Conservation (phyloP, 2,329 filamentous ascomycete species). For the Lasiodiplodia citricola region DNA sequence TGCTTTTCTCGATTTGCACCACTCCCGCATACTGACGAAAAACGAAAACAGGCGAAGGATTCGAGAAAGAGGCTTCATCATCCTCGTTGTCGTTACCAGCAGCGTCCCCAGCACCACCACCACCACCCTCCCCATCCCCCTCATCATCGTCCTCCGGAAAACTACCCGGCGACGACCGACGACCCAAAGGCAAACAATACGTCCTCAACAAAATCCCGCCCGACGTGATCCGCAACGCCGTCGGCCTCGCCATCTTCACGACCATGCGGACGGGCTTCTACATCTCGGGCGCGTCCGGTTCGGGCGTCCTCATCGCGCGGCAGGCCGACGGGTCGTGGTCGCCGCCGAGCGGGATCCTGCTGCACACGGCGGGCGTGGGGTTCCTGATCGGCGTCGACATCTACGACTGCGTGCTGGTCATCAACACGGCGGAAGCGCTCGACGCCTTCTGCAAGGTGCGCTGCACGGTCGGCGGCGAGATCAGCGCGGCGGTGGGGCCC, state of each 20-base stretch:
- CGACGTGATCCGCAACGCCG: slow-evolving; percentile 82
- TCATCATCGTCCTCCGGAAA: too few species aligned
- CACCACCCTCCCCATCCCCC: slow-evolving; percentile 29
- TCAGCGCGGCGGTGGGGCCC: slow-evolving; percentile 77
- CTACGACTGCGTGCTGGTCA: slow-evolving; percentile 92
- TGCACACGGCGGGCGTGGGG: slow-evolving; percentile 86
- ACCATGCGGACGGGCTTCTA: slow-evolving; percentile 93
- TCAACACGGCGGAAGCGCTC: slow-evolving; percentile 83
- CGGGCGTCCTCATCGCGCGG: slow-evolving; percentile 82
- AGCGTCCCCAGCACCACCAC: slow-evolving; percentile 45
- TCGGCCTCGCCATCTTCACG: slow-evolving; percentile 91
- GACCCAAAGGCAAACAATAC: slow-evolving; percentile 65
- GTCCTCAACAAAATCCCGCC: slow-evolving; percentile 81
- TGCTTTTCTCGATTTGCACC: background rate
- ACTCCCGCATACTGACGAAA: background rate
- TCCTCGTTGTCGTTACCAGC: slow-evolving; percentile 33
- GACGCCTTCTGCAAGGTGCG: slow-evolving; percentile 81
- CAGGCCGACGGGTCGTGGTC: slow-evolving; percentile 89
- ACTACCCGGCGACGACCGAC: slow-evolving; percentile 34
- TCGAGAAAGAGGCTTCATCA: slow-evolving; percentile 63
- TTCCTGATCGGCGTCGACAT: slow-evolving; percentile 93
- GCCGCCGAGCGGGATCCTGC: slow-evolving; percentile 85
- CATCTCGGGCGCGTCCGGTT: slow-evolving; percentile 88
- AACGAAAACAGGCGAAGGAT: slow-evolving; percentile 63
- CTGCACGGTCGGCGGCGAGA: slow-evolving; percentile 80